Evolutionary conservation across 2,329 filamentous ascomycete genomes (phyloP).

Genomic region (Verticillium albo-atrum): DNA sequence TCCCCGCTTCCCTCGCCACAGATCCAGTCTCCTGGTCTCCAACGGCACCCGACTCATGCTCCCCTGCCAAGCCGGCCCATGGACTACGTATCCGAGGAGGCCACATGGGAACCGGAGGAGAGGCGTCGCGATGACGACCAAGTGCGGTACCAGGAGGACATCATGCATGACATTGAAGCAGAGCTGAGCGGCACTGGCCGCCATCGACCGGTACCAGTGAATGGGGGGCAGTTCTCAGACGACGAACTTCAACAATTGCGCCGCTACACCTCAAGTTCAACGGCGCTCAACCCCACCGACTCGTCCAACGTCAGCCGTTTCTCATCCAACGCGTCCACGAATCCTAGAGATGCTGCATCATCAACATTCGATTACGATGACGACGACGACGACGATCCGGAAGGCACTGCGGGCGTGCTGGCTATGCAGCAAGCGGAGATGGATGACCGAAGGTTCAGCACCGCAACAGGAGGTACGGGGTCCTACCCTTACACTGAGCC

Average conservation of each 20-base stretch:
- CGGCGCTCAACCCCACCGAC: constrained; percentile 28
- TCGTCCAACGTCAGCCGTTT: constrained; percentile 32
- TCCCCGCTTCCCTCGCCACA: constrained; percentile 43
- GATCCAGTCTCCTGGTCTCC: constrained; percentile 41
- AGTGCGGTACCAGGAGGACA: constrained; percentile 37
- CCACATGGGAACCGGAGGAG: constrained; percentile 32
- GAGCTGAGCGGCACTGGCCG: constrained; percentile 39
- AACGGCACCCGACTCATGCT: constrained; percentile 56
- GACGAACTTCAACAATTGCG: constrained; percentile 42
- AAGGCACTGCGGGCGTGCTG: constrained; percentile 77
- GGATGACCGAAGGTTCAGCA: constrained; percentile 60
- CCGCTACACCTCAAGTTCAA: constrained; percentile 44
- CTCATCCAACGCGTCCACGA: constrained; percentile 34
- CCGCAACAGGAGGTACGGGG: neutral
- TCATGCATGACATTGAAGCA: constrained; percentile 55
- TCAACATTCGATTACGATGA: constrained; percentile 38
- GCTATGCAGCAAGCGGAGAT: constrained; percentile 82
- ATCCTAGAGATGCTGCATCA: constrained; percentile 31
- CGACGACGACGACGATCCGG: constrained; percentile 83
- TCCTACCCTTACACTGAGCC: constrained; percentile 45
- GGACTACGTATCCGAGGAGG: constrained; percentile 37
- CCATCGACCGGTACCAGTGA: constrained; percentile 35
- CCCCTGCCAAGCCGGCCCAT: constrained; percentile 52
- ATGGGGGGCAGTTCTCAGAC: constrained; percentile 39
- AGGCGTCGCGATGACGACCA: constrained; percentile 30